Evolutionary conservation across 164 flowering plant genomes (phyloP).

Genomic region (Aristolochia fimbriata): DNA sequence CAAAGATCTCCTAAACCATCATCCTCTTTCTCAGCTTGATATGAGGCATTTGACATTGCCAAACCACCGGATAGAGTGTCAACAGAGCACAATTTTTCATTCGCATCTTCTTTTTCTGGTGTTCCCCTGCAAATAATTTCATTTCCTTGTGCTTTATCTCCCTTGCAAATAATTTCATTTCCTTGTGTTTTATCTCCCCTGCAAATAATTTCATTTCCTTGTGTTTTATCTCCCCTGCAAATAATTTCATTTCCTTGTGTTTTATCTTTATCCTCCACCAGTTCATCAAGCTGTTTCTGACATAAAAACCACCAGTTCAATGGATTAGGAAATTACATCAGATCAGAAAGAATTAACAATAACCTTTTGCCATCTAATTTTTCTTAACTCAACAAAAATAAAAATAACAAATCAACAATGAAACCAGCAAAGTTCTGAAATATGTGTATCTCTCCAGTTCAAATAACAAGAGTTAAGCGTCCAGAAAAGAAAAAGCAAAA

Average conservation of each 20-base stretch:
- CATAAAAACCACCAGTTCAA: too few species aligned
- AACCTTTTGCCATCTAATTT: too few species aligned
- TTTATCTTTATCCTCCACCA: constrained; percentile 6
- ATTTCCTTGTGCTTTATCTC: constrained; percentile 19
- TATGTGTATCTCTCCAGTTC: too few species aligned
- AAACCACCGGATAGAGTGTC: constrained; percentile 39
- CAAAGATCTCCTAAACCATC: constrained; percentile 67
- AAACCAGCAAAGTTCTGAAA: too few species aligned
- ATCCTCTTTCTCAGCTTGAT: constrained; percentile 16
- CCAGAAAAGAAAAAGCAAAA: too few species aligned
- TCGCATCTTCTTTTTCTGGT: not conserved
- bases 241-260: constrained; percentile 19
- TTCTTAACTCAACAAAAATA: too few species aligned
- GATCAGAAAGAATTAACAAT: too few species aligned
- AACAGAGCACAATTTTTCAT: constrained; percentile 9
- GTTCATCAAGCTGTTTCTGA: too few species aligned
- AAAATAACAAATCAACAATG: too few species aligned
- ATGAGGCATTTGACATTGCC: constrained; percentile 8
- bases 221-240: constrained; percentile 1
- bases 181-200: constrained; percentile 12
- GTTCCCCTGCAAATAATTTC: not conserved
- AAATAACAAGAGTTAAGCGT: too few species aligned
- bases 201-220: not conserved
- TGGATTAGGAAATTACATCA: too few species aligned
- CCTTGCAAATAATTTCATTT: too few species aligned